Evolutionary conservation across 345 rosid species (phyloP), one percentile per base, ranked within the genome.

Genomic region (Iberis pinnata): DNA sequence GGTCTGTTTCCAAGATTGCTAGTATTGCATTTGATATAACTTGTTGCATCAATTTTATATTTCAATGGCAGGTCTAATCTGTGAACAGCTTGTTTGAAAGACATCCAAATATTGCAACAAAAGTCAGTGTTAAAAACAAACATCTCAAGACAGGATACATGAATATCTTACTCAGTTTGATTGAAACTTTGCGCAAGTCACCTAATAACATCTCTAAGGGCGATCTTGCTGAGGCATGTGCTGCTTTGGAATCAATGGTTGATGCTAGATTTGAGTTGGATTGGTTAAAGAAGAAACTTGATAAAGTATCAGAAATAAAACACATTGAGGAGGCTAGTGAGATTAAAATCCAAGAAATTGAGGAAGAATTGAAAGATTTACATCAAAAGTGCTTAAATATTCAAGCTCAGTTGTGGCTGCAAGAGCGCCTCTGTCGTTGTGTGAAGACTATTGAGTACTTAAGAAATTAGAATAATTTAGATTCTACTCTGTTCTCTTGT

Each of bases 211-310:
- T 67, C 1, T 44, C 67, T 9, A 35, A 39, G 35, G 40, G 47
- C 12, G 66, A 67, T 15, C 24, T 67, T 10, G 32, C 2, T 6
- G 50, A 46, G 7, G 56, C 63, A 2, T 41, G 39, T 26, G 42
- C 16, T 32, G 54, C 32, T 8, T 3, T 67, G 5, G 53, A n/a
- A 20, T 11, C 20, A 16, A 41, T 67, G 66, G 42, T 1, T 13
- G 29, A 31, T 53, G 57, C n/a, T 6, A 67, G 67, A 2, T 54
- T 60, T 49, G 27, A 67, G 20, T 16, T 67, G 48, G 67, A 61
- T 49, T 68, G 62, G 67, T 36, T 60, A 35, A 59, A 60, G 42
- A 49, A 47, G 42, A 68, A 48, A 32, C 14, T 68, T 27, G 53
- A 41, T 36, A 53, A 55, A 4, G 27, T 68, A 3, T 12, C 18